phyloP scores from a whole-genome alignment of 306 rosid species.

The Fagus crenata region DNA sequence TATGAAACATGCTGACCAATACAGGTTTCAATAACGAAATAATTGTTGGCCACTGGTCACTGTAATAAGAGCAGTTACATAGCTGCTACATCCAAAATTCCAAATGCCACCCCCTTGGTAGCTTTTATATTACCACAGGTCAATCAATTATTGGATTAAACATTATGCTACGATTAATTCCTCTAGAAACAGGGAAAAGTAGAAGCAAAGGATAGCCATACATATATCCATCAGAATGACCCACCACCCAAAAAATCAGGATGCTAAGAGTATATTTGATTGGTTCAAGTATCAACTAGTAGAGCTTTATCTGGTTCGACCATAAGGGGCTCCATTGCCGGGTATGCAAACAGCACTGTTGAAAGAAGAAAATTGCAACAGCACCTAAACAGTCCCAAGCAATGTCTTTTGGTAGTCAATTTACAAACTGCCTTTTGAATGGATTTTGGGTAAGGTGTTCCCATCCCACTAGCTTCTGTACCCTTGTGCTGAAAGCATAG shows the following conservation, averaged over 20 bases:
- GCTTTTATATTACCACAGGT: not conserved
- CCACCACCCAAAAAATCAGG: slow-evolving; percentile 52
- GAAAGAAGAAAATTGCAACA: slow-evolving; percentile 19
- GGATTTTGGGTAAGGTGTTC: slow-evolving; percentile 26
- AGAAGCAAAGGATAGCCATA: slow-evolving; percentile 32
- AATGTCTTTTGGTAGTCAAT: slow-evolving; percentile 22
- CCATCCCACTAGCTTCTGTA: slow-evolving; percentile 47
- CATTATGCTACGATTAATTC: slow-evolving; percentile 15
- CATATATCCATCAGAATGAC: slow-evolving; percentile 25
- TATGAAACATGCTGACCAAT: not conserved
- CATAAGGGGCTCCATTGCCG: slow-evolving; percentile 31
- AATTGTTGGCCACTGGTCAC: not conserved
- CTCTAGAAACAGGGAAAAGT: not conserved
- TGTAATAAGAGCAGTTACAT: not conserved
- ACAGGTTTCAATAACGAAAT: not conserved
- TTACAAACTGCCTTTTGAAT: slow-evolving; percentile 29
- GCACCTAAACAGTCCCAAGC: slow-evolving; percentile 21
- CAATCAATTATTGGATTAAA: not conserved
- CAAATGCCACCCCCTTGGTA: not conserved
- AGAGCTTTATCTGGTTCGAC: not conserved
- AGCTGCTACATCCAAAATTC: too few species aligned
- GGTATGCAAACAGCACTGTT: slow-evolving; percentile 32
- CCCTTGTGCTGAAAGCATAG: slow-evolving; percentile 33
- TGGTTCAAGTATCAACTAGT: slow-evolving; percentile 29
- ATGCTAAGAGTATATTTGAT: slow-evolving; percentile 10